A percentile compares a stretch with the other conserved stretches of the same genome.
These are phyloP conservation scores for Mortierella sp. DNA, from an alignment of 371 early-diverging fungal species.

Conservation along the genomic window DNA sequence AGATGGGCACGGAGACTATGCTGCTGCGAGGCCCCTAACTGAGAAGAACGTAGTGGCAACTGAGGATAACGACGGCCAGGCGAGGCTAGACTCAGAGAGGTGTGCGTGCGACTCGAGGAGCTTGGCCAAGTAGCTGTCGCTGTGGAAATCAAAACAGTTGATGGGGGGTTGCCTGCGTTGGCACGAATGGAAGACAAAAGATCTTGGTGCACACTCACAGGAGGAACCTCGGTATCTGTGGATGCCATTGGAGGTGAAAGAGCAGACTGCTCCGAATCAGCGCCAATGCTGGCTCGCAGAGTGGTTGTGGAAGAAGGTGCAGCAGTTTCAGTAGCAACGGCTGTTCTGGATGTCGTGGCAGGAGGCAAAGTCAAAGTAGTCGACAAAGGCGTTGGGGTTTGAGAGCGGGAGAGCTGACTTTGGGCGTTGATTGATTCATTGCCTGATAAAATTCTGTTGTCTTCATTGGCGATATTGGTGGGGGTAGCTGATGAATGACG, in stretches of 20 bases:
- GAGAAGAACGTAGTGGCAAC: slow-evolving; percentile 13
- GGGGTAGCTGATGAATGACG: too few species aligned
- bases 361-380: neutral
- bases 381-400: neutral
- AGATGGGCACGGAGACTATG: slow-evolving; percentile 8
- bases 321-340: neutral
- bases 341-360: neutral
- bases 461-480: too few species aligned
- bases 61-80: slow-evolving; percentile 17
- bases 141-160: neutral
- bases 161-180: neutral
- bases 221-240: neutral
- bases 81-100: slow-evolving; percentile 7
- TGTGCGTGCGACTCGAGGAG: slow-evolving; percentile 1
- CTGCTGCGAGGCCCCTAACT: slow-evolving; percentile 1
- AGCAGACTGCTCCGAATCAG: neutral
- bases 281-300: slow-evolving; percentile 4
- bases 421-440: too few species aligned
- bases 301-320: neutral
- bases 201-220: neutral
- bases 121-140: slow-evolving; percentile 8
- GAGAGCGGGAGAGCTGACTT: neutral
- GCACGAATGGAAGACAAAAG: slow-evolving; percentile 3
- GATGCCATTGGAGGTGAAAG: neutral
- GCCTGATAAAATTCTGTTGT: too few species aligned